Evolutionary conservation across 1,284 basidiomycete genomes (phyloP).

Genomic region (Leccinum pachyderme): DNA sequence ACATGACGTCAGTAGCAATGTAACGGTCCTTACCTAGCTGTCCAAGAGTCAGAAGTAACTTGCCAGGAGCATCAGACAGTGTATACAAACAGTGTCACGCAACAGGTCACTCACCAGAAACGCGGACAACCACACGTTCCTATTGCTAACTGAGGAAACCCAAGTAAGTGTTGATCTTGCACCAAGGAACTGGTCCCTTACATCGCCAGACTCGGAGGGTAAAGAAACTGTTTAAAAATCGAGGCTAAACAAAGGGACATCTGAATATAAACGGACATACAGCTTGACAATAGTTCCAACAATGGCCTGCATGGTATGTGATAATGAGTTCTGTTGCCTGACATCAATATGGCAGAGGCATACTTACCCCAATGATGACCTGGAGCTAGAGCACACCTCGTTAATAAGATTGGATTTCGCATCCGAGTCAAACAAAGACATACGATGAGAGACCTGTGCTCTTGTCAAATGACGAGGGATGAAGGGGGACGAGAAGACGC

Average conservation of each 20-base stretch:
- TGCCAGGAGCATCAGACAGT: constrained; percentile 1
- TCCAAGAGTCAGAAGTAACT: constrained; percentile 47
- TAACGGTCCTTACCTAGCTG: constrained; percentile 43
- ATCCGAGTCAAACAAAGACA: constrained; percentile 10
- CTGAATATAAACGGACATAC: constrained; percentile 37
- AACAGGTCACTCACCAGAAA: constrained; percentile 46
- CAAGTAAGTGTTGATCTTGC: constrained; percentile 2
- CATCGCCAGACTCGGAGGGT: constrained; percentile 69
- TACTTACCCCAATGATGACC: constrained; percentile 54
- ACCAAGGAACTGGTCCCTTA: constrained; percentile 33
- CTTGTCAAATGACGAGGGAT: constrained; percentile 6
- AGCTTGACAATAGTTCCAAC: constrained; percentile 59
- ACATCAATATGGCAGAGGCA: background rate
- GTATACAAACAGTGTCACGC: background rate
- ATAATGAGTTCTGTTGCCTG: constrained; percentile 2
- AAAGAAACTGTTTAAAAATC: constrained; percentile 48
- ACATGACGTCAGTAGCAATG: background rate
- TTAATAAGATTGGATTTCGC: constrained; percentile 2
- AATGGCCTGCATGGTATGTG: constrained; percentile 40
- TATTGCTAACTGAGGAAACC: constrained; percentile 51
- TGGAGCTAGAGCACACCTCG: constrained; percentile 43
- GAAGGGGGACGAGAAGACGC: constrained; percentile 5
- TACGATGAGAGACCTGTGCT: constrained; percentile 24
- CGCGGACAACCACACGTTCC: constrained; percentile 52
- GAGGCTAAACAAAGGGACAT: background rate